These are phyloP conservation scores for Yamadazyma laniorum DNA, from an alignment of 805 yeast species.

Conservation along the genomic window DNA sequence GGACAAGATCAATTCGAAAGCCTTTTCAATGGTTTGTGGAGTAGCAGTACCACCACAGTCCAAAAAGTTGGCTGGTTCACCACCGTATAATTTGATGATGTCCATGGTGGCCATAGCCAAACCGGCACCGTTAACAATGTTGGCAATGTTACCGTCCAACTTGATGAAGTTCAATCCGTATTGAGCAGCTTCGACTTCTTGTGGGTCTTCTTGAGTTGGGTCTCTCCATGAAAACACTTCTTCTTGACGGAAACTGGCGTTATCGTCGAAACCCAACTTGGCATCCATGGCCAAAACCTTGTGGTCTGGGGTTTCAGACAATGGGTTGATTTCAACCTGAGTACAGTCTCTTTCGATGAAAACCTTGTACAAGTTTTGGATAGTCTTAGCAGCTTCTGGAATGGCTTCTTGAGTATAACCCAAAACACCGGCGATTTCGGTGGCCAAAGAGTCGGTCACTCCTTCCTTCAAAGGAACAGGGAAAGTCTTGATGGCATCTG, in stretches of 20 bases:
- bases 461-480: constrained; percentile 75
- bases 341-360: constrained; percentile 93
- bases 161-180: constrained; percentile 94
- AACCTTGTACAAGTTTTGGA: constrained; percentile 83
- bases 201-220: constrained; percentile 94
- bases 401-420: constrained; percentile 79
- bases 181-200: constrained; percentile 85
- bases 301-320: constrained; percentile 88
- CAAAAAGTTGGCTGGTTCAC: constrained; percentile 97
- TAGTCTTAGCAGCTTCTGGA: constrained; percentile 83
- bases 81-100: constrained; percentile 96
- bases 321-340: constrained; percentile 97
- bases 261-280: constrained; percentile 96
- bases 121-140: constrained; percentile 99
- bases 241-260: constrained; percentile 90
- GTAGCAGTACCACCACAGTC: constrained; percentile 99
- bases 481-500: constrained; percentile 88
- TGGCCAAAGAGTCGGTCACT: constrained; percentile 74
- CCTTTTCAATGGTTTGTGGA: constrained; percentile 95
- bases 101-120: constrained; percentile 99
- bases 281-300: constrained; percentile 98
- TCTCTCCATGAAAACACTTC: constrained; percentile 98
- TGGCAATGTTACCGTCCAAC: constrained; percentile 97
- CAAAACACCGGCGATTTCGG: constrained; percentile 70
- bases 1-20: constrained; percentile 87